phyloP scores from a whole-genome alignment of 495 filamentous ascomycete species.

The Viridothelium virens region DNA sequence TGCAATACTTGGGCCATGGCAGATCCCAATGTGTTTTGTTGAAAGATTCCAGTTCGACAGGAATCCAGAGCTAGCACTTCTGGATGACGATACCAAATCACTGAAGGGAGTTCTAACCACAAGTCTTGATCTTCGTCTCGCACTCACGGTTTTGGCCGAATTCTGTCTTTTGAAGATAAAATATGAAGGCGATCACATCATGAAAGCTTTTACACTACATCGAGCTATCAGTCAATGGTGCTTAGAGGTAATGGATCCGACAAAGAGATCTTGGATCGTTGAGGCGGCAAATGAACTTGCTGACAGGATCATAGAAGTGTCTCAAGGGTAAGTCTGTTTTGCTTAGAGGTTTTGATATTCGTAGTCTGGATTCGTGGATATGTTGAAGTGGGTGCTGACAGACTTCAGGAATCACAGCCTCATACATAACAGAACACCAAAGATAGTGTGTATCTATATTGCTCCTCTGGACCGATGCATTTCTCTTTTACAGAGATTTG shows the following conservation, averaged over 20 bases:
- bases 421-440: background rate
- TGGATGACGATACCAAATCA: background rate
- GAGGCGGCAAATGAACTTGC: background rate
- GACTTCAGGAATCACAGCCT: background rate
- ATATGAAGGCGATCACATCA: background rate
- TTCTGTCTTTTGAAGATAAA: background rate
- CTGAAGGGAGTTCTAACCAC: background rate
- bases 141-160: background rate
- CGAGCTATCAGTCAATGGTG: background rate
- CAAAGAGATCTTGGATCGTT: background rate
- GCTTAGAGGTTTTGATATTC: background rate
- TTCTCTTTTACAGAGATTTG: background rate
- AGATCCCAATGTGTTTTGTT: background rate
- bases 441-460: background rate
- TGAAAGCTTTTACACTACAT: background rate
- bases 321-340: background rate
- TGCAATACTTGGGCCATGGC: constrained; percentile 1
- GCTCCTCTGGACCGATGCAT: background rate
- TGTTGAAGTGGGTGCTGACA: background rate
- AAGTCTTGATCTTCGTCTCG: background rate
- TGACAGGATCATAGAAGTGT: background rate
- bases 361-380: background rate
- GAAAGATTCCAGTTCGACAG: background rate
- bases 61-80: background rate
- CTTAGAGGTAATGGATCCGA: background rate